Percentiles rank a stretch among this genome's conserved stretches.
phyloP scores from a whole-genome alignment of 2,329 filamentous ascomycete genomes.

The Fusarium sp. region DNA sequence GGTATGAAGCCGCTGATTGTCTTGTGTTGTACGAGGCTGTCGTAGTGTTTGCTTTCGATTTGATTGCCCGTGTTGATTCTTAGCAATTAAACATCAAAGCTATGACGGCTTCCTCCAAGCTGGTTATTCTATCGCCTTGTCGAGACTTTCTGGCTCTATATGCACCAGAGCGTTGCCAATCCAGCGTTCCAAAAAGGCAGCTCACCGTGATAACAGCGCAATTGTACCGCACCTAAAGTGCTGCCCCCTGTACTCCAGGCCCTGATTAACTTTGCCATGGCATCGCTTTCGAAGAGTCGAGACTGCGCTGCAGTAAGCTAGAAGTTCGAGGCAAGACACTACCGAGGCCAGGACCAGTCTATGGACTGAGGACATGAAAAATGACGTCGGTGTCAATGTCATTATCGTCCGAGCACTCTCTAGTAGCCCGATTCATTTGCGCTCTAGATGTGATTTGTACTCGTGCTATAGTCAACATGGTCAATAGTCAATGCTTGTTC shows the following conservation, averaged over 20 bases:
- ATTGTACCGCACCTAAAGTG: neutral
- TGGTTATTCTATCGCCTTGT: too few relatives aligned
- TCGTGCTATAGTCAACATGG: neutral
- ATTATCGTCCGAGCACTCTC: slow-evolving; percentile 16
- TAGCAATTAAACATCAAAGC: too few relatives aligned
- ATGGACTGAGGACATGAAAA: slow-evolving; percentile 17
- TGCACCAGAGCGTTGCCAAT: neutral
- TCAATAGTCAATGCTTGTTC: neutral
- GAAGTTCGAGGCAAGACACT: slow-evolving; percentile 39
- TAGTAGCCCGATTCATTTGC: neutral
- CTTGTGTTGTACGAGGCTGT: neutral
- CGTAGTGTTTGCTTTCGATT: neutral
- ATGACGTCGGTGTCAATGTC: slow-evolving; percentile 35
- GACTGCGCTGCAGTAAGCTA: slow-evolving; percentile 33
- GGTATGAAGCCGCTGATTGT: slow-evolving; percentile 13
- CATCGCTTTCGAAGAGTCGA: slow-evolving; percentile 35
- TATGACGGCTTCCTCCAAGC: too few relatives aligned
- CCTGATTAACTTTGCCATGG: slow-evolving; percentile 27
- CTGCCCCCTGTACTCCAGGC: slow-evolving; percentile 27
- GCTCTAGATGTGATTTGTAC: slow-evolving; percentile 13
- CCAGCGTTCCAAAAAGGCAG: neutral
- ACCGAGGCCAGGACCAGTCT: slow-evolving; percentile 33
- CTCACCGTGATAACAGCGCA: slow-evolving; percentile 1
- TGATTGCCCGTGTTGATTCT: neutral
- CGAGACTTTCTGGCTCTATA: neutral